Base-by-base conservation (phyloP, 2,329 filamentous ascomycete genomes). In the Trichoderma aggressivum region DNA sequence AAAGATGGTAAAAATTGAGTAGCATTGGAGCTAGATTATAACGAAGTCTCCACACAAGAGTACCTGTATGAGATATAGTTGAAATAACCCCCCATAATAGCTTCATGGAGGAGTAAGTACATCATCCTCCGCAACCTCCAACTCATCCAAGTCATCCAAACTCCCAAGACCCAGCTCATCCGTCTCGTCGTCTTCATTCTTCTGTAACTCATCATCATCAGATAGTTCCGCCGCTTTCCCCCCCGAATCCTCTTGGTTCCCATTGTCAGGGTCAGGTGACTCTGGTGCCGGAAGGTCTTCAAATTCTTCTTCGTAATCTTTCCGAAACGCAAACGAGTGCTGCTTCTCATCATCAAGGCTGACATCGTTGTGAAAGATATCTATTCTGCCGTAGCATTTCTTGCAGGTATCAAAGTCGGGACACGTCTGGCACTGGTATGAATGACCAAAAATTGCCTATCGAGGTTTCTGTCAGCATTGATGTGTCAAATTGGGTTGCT, bases 41-140 rank as follows among this genome's bases (percentile, higher is more conserved):
- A 8, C 18, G 3, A 0, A 10, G 1, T 7, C 18, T 43, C 39
- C n/a, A 43, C 0, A 43, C 3, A 5, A 18, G 16, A n/a, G 0
- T 18, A 8, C 1, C 0, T 43, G 39, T n/a, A n/a, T 43, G 2
- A 43, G 18, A 43, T 43, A 10, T 7, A n/a, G 16, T 10, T 43
- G 7, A 43, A 43, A n/a, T 43, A 4, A 2, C 16, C 39, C 39
- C 8, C 39, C 3, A 43, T 7, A 43, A 10, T 43, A 43, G 5
- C 18, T 43, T 43, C 39, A 43, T 10, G 39, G 39, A n/a, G 39
- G 39, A 43, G 39, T 43, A 43, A 43, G 39, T 10, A 43, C 47
- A 24, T 53, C 47, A 53, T 53, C 47, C n/a, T 53, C 47, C n/a
- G n/a, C n/a, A 11, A 53, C n/a, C 47, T 53, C 47, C 11, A 53